Evolutionary conservation across 495 filamentous ascomycete genomes (phyloP).

Genomic region (Penicilliopsis zonata): DNA sequence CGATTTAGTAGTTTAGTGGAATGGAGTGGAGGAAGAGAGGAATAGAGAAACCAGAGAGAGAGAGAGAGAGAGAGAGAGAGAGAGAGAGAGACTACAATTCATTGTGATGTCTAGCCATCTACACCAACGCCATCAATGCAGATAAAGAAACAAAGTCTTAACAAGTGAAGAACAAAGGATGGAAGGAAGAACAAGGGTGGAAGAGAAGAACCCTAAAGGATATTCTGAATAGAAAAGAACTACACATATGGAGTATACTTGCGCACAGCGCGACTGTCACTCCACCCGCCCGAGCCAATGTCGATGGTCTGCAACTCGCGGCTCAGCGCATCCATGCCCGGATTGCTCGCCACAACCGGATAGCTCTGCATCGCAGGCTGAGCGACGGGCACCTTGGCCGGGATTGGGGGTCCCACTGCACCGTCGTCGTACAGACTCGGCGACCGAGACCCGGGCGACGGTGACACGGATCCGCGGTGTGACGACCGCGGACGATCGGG

Average conservation of each 20-base stretch:
- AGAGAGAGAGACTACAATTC: no score
- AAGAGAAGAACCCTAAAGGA: no score
- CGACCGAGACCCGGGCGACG: slow-evolving; percentile 17
- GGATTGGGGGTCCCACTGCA: slow-evolving; percentile 48
- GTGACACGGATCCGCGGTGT: slow-evolving; percentile 5
- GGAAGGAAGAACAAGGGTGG: no score
- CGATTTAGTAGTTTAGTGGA: no score
- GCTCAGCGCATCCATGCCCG: slow-evolving; percentile 52
- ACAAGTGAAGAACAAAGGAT: no score
- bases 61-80: no score
- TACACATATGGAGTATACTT: slow-evolving; percentile 16
- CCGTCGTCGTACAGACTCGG: slow-evolving; percentile 20
- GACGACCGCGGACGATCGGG: slow-evolving; percentile 3
- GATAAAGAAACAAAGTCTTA: no score
- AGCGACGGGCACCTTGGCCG: slow-evolving; percentile 60
- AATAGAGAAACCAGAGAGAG: no score
- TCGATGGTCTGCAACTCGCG: slow-evolving; percentile 76
- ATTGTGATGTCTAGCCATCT: no score
- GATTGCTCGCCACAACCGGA: slow-evolving; percentile 19
- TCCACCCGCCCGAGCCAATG: slow-evolving; percentile 45
- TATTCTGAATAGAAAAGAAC: no score
- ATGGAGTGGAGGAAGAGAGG: no score
- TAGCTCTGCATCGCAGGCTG: slow-evolving; percentile 17
- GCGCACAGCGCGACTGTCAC: slow-evolving; percentile 13
- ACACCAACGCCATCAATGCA: no score